Conservation (phyloP, 768 basidiomycete species). For the Piloderma croceum region DNA sequence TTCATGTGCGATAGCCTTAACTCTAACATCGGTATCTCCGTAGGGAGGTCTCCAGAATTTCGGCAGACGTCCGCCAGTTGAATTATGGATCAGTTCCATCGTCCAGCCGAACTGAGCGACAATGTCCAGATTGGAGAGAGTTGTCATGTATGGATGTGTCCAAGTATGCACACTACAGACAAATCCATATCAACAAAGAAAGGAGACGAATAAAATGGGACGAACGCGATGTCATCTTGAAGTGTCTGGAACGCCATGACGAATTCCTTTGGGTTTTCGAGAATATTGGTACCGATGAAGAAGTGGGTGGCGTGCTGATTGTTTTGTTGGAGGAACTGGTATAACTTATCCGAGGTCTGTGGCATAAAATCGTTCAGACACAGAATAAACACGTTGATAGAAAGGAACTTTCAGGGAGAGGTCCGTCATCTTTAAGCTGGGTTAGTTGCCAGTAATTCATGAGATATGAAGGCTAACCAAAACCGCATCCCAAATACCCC, state of each 20-base stretch:
- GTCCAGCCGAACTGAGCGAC: conserved; percentile 81
- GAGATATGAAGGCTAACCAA: too few relatives aligned
- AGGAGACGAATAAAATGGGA: too few relatives aligned
- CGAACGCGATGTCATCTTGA: conserved; percentile 36
- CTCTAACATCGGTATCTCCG: conserved; percentile 79
- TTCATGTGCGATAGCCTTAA: conserved; percentile 78
- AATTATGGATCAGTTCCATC: conserved; percentile 71
- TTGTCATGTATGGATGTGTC: not conserved
- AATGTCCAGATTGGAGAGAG: conserved; percentile 51
- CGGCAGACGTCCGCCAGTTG: conserved; percentile 71
- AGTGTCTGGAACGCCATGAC: conserved; percentile 38
- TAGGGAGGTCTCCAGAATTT: conserved; percentile 86
- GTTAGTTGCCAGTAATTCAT: too few relatives aligned
- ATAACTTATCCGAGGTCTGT: conserved; percentile 29
- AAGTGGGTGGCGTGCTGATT: conserved; percentile 54
- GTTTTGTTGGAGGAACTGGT: conserved; percentile 45
- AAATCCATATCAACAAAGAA: too few relatives aligned
- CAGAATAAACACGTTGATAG: conserved; percentile 1
- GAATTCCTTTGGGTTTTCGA: conserved; percentile 51
- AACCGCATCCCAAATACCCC: conserved; percentile 58
- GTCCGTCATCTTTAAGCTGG: too few relatives aligned
- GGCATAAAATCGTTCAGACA: not conserved
- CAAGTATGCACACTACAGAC: conserved; percentile 40
- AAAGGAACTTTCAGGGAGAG: conserved; percentile 41
- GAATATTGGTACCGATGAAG: conserved; percentile 56